phyloP scores from a whole-genome alignment of 1,284 basidiomycete species.

The Austropuccinia psidii region DNA sequence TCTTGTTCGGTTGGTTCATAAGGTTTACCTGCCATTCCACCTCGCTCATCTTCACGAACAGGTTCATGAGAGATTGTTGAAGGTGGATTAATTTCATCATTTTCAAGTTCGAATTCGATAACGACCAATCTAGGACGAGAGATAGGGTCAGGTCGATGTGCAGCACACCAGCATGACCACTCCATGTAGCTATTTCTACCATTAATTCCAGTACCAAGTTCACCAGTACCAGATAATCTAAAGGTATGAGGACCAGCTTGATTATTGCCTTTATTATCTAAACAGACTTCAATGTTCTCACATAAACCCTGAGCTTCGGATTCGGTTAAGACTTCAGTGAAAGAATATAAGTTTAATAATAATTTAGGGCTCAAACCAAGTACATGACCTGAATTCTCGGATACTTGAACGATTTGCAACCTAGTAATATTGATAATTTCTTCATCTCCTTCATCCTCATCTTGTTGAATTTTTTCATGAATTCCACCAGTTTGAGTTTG shows the following conservation, averaged over 20 bases:
- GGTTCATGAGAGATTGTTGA: slow-evolving; percentile 50
- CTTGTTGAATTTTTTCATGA: not conserved
- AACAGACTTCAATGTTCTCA: slow-evolving; percentile 61
- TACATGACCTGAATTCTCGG: slow-evolving; percentile 59
- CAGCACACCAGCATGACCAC: slow-evolving; percentile 82
- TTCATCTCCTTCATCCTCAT: not conserved
- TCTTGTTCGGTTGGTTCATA: slow-evolving; percentile 48
- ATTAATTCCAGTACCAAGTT: slow-evolving; percentile 40
- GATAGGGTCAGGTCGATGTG: slow-evolving; percentile 56
- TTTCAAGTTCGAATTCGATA: slow-evolving; percentile 75
- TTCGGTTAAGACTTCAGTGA: slow-evolving; percentile 64
- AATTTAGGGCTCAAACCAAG: slow-evolving; percentile 68
- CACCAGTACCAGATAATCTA: slow-evolving; percentile 40
- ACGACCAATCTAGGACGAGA: slow-evolving; percentile 53
- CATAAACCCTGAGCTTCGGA: slow-evolving; percentile 65
- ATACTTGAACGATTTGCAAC: slow-evolving; percentile 36
- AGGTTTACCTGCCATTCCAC: slow-evolving; percentile 35
- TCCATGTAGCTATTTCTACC: slow-evolving; percentile 54
- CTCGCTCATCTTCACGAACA: slow-evolving; percentile 25
- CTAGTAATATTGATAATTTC: slow-evolving; percentile 13
- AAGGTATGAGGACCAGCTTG: slow-evolving; percentile 40
- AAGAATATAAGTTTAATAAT: slow-evolving; percentile 68
- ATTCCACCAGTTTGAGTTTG: not conserved
- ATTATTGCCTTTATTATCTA: not conserved
- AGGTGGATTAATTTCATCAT: slow-evolving; percentile 65